Evolutionary conservation across 305 asterid genomes (phyloP).

Genomic region (Solanum hybrid): DNA sequence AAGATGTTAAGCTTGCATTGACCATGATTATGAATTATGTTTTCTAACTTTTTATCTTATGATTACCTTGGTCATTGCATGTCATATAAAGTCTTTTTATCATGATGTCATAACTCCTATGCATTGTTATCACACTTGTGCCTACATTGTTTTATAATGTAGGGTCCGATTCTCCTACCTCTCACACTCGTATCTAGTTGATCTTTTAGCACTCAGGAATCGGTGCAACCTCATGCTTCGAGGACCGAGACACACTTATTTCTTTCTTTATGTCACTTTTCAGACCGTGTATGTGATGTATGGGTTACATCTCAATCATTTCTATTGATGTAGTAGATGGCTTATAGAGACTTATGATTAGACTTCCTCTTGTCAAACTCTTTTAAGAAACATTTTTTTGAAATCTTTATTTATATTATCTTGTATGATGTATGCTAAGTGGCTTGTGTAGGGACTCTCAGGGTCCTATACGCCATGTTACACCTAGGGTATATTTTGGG

Average conservation of each 20-base stretch:
- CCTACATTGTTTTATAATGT: neutral
- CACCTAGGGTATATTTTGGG: neutral
- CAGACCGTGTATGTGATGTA: neutral
- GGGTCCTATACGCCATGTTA: neutral
- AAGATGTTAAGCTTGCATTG: neutral
- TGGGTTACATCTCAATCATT: neutral
- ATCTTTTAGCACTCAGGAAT: neutral
- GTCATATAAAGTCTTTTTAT: neutral
- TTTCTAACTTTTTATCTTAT: neutral
- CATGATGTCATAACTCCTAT: neutral
- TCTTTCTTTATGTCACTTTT: neutral
- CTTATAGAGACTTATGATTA: neutral
- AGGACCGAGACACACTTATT: neutral
- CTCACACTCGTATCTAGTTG: neutral
- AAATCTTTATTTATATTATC: no score
- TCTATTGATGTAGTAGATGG: neutral
- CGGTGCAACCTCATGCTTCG: neutral
- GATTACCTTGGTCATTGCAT: neutral
- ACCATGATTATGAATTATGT: neutral
- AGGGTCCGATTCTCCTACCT: neutral
- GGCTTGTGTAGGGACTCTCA: neutral
- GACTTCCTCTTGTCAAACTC: neutral
- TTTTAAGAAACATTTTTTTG: neutral
- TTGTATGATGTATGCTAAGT: neutral
- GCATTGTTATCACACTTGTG: neutral